These are phyloP conservation scores for Soucietia sequanensis DNA, from an alignment of 805 yeast genomes.

Conservation along the genomic window DNA sequence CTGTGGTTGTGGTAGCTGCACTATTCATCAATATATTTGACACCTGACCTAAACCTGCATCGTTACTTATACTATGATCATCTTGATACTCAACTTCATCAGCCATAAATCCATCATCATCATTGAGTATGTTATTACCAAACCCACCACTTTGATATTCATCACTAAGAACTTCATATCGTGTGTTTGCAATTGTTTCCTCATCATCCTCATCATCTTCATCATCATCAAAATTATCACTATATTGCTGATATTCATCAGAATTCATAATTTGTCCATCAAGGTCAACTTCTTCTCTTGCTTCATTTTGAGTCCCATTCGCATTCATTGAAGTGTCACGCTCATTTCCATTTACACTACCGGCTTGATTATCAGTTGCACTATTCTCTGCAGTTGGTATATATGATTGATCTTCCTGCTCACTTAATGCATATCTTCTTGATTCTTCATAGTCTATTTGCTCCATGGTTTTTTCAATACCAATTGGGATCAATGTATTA, in stretches of 20 bases:
- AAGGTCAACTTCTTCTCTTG: constrained; percentile 27
- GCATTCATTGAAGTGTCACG: constrained; percentile 10
- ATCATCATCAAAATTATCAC: constrained; percentile 26
- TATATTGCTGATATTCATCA: constrained; percentile 20
- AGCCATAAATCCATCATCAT: constrained; percentile 47
- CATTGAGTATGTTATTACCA: constrained; percentile 11
- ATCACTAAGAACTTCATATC: constrained; percentile 3
- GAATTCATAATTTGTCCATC: constrained; percentile 49
- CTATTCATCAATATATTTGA: constrained; percentile 17
- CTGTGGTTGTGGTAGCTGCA: constrained; percentile 10
- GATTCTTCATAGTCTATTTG: constrained; percentile 29
- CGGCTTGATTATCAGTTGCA: constrained; percentile 7
- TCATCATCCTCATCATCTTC: constrained; percentile 19
- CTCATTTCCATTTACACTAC: constrained; percentile 9
- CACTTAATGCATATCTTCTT: constrained; percentile 9
- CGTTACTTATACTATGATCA: constrained; percentile 30
- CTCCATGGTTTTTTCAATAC: constrained; percentile 40
- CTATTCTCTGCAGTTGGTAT: constrained; percentile 24
- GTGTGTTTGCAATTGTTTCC: constrained; percentile 7
- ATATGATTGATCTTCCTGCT: constrained; percentile 15
- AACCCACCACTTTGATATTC: constrained; percentile 11
- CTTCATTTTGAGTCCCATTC: too few species aligned
- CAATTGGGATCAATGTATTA: constrained; percentile 35
- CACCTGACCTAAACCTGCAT: constrained; percentile 1
- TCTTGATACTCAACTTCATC: constrained; percentile 46